phyloP scores from a whole-genome alignment of 2,329 filamentous ascomycete genomes.

The Paraconiothyrium sp. region DNA sequence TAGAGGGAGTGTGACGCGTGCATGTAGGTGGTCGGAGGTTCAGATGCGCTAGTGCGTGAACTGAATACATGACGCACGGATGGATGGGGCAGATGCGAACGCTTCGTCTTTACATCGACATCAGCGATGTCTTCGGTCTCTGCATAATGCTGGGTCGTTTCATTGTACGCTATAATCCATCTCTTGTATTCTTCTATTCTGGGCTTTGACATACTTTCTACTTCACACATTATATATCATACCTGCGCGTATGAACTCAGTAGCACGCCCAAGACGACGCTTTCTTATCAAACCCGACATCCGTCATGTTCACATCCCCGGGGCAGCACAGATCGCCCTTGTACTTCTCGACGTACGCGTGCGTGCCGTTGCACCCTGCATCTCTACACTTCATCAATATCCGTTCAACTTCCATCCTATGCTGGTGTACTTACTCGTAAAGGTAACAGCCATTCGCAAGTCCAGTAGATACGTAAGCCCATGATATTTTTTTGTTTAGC shows the following conservation, averaged over 20 bases:
- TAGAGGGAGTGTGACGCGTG: constrained; percentile 5
- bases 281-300: constrained; percentile 30
- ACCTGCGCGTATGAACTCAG: background rate
- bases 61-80: constrained; percentile 18
- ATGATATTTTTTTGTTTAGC: constrained; percentile 31
- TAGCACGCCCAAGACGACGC: constrained; percentile 21
- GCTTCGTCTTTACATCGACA: background rate
- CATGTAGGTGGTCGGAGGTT: constrained; percentile 6
- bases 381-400: constrained; percentile 21
- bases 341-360: constrained; percentile 31
- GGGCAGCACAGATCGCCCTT: constrained; percentile 31
- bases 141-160: background rate
- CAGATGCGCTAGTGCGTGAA: constrained; percentile 17
- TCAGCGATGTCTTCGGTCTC: background rate
- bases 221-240: too few species aligned
- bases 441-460: constrained; percentile 32
- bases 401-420: background rate
- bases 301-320: constrained; percentile 30
- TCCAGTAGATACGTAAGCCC: constrained; percentile 32
- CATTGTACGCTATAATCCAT: background rate
- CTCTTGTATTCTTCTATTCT: background rate
- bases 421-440: constrained; percentile 27
- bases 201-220: too few species aligned
- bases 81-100: background rate
- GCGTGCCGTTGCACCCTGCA: constrained; percentile 25